Base-by-base conservation (phyloP, 495 filamentous ascomycete genomes). In the Podospora fimiseda region DNA sequence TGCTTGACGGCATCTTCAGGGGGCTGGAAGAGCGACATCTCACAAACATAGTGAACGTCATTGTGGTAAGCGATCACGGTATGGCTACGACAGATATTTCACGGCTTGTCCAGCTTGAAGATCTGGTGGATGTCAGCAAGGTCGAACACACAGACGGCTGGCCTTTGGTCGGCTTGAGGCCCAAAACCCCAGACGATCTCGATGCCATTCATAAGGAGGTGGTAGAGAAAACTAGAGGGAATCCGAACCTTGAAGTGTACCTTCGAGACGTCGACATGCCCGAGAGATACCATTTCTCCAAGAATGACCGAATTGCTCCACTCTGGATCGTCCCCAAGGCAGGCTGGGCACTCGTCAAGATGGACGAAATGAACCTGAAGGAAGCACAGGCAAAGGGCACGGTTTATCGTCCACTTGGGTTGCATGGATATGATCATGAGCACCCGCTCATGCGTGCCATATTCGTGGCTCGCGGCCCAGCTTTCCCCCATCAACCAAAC, bases 61-160 rank as follows among this genome's bases (percentile, higher is more conserved):
- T 99, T 30, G 79, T 99, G n/a, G 91, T 99, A 14, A 95, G 89
- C 9, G 93, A 99, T 67, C 93, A 99, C 60, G 93, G 93, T 18
- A 99, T 99, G 93, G 92, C 92, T 3, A 92, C 88, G 1, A 96
- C 93, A 0, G 84, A 88, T 33, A 81, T 77, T 0, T 76, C 82
- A 15, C 82, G 92, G n/a, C 71, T 96, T 37, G 79, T 99, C 20
- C 93, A 97, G 65, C 71, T 97, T n/a, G 93, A 99, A 55, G 90
- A 96, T 63, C 60, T 95, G 2, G 77, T 97, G 24, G 87, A 95
- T 58, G 70, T 86, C 0, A 66, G 67, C 41, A 76, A 86, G 47
- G 81, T 95, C 19, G 85, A 84, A 51, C 90, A 91, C 59, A 86
- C 85, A 8, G 93, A 99, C 60, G 93, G 93, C 48, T 99, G 93